phyloP scores from a whole-genome alignment of 2,329 filamentous ascomycete genomes.

The Lasiodiplodia citricola region DNA sequence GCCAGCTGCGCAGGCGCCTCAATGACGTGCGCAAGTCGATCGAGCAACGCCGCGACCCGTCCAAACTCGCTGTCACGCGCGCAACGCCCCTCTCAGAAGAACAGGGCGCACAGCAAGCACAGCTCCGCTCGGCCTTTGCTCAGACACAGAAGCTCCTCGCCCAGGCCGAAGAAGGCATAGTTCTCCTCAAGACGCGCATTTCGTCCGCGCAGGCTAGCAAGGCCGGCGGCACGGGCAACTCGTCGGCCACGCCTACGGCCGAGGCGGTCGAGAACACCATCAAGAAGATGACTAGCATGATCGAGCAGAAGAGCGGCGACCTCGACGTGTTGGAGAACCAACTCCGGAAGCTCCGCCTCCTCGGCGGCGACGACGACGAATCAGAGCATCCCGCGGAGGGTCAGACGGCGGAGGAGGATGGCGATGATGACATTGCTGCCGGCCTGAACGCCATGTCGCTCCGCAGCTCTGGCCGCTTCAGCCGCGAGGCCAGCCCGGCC shows the following conservation, averaged over 20 bases:
- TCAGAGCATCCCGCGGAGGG: constrained; percentile 34
- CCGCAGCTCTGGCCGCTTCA: constrained; percentile 30
- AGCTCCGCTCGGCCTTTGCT: constrained; percentile 77
- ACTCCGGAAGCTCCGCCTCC: constrained; percentile 68
- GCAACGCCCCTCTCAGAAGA: constrained; percentile 82
- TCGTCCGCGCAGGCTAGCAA: constrained; percentile 61
- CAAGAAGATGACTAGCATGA: constrained; percentile 88
- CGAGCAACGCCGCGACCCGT: constrained; percentile 70
- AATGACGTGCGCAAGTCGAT: constrained; percentile 81
- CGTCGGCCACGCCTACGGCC: constrained; percentile 71
- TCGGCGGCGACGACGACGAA: constrained; percentile 24
- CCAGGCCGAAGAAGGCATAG: constrained; percentile 79
- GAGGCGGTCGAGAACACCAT: constrained; percentile 93
- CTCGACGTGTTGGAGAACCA: constrained; percentile 89
- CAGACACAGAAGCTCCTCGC: constrained; percentile 75
- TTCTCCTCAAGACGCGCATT: constrained; percentile 78
- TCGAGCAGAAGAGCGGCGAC: constrained; percentile 87
- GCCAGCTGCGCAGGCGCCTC: constrained; percentile 66
- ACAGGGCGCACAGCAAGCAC: constrained; percentile 80
- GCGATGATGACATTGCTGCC: constrained; percentile 19
- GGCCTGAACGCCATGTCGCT: constrained; percentile 27
- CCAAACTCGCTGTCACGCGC: constrained; percentile 67
- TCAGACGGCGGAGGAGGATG: not conserved
- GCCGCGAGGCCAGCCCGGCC: constrained; percentile 32
- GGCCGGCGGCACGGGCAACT: constrained; percentile 49